phyloP scores from a whole-genome alignment of 805 yeast species.

The Cyberlindnera veronae region DNA sequence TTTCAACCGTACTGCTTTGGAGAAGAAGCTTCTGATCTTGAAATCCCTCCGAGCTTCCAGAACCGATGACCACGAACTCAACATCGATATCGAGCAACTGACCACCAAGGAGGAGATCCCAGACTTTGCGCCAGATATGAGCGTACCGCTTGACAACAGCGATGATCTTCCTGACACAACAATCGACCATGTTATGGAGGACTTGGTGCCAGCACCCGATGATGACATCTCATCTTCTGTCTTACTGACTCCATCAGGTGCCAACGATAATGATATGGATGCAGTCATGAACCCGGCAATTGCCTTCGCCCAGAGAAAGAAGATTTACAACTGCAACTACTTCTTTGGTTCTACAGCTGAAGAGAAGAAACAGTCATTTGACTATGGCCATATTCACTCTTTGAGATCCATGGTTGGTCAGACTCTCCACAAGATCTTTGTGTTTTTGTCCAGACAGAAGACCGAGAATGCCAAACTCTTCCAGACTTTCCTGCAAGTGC shows the following conservation, averaged over 20 bases:
- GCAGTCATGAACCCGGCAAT: conserved; percentile 52
- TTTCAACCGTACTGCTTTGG: conserved; percentile 15
- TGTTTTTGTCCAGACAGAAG: conserved; percentile 43
- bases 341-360: conserved; percentile 54
- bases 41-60: conserved; percentile 35
- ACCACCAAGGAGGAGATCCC: conserved; percentile 29
- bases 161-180: conserved; percentile 12
- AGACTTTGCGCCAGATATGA: conserved; percentile 8
- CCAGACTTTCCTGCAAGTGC: conserved; percentile 56
- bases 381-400: conserved; percentile 54
- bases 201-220: conserved; percentile 19
- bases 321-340: conserved; percentile 61
- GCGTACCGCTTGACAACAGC: conserved; percentile 19
- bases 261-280: conserved; percentile 31
- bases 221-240: conserved; percentile 35
- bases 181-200: conserved; percentile 21
- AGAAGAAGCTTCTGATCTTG: conserved; percentile 30
- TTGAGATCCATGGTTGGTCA: conserved; percentile 58
- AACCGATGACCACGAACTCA: conserved; percentile 33
- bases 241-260: conserved; percentile 27
- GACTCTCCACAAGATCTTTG: conserved; percentile 55
- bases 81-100: conserved; percentile 36
- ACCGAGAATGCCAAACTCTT: conserved; percentile 64
- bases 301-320: conserved; percentile 51
- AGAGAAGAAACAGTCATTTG: conserved; percentile 39